These are phyloP conservation scores for Monosporascus sp. DNA, from an alignment of 2,329 filamentous ascomycete species.

Conservation along the genomic window DNA sequence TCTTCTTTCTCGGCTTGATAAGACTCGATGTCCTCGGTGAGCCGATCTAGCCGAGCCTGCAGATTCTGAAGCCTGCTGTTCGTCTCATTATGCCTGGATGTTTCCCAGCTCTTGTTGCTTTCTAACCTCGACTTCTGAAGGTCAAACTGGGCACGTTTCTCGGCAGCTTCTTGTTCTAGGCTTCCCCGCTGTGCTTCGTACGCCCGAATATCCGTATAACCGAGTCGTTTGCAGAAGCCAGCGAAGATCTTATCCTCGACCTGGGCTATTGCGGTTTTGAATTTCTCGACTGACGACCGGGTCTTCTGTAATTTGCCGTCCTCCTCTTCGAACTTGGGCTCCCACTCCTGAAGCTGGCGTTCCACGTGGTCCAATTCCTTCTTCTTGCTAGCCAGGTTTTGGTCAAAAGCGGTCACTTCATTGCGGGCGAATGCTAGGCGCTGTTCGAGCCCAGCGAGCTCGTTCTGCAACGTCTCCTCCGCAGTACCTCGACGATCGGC, in stretches of 20 bases:
- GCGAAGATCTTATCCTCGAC: conserved; percentile 88
- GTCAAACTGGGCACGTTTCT: conserved; percentile 82
- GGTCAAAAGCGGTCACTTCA: conserved; percentile 72
- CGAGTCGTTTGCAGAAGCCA: conserved; percentile 78
- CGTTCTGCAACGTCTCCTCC: conserved; percentile 76
- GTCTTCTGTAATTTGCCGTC: conserved; percentile 60
- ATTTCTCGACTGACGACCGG: conserved; percentile 45
- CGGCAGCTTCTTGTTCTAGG: conserved; percentile 81
- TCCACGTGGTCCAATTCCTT: conserved; percentile 73
- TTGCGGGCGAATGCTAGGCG: conserved; percentile 66
- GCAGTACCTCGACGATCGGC: conserved; percentile 68
- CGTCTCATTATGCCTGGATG: conserved; percentile 49
- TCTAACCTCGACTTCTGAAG: conserved; percentile 75
- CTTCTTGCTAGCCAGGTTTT: conserved; percentile 79
- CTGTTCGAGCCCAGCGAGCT: conserved; percentile 75
- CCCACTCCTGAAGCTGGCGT: conserved; percentile 67
- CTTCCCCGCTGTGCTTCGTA: conserved; percentile 93
- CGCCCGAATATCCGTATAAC: conserved; percentile 83
- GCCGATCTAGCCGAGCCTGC: conserved; percentile 60
- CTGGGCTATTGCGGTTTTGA: conserved; percentile 61
- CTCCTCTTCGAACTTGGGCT: conserved; percentile 74
- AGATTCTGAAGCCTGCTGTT: conserved; percentile 65
- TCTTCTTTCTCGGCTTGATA: conserved; percentile 68
- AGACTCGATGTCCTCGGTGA: conserved; percentile 63
- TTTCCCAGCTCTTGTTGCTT: conserved; percentile 54